These are phyloP conservation scores for Xylaria curta DNA, from an alignment of 495 filamentous ascomycete genomes.

Conservation along the genomic window DNA sequence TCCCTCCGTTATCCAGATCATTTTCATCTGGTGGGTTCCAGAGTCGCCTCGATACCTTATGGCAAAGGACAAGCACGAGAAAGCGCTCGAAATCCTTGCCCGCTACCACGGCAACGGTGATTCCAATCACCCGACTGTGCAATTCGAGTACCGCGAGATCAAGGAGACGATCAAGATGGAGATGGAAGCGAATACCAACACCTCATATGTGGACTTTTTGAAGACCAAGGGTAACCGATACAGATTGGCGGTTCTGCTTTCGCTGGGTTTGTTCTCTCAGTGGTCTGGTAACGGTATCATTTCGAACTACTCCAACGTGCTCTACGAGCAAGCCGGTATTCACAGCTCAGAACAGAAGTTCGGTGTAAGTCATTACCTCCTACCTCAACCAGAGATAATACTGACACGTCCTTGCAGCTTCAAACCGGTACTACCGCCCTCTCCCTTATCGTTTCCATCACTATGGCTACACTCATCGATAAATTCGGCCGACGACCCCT, in stretches of 20 bases:
- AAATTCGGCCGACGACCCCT: conserved; percentile 64
- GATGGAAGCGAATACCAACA: conserved; percentile 50
- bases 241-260: conserved; percentile 62
- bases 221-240: conserved; percentile 72
- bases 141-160: conserved; percentile 66
- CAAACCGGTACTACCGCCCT: conserved; percentile 59
- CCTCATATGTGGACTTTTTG: conserved; percentile 65
- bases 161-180: conserved; percentile 63
- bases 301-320: conserved; percentile 65
- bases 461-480: conserved; percentile 66
- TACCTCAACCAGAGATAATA: conserved; percentile 19
- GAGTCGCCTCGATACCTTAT: conserved; percentile 70
- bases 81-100: conserved; percentile 65
- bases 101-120: conserved; percentile 66
- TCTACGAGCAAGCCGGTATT: conserved; percentile 65
- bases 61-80: conserved; percentile 67
- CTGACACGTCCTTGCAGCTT: conserved; percentile 42
- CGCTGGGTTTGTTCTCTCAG: conserved; percentile 69
- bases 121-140: conserved; percentile 60
- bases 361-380: conserved; percentile 40
- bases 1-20: conserved; percentile 56
- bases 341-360: conserved; percentile 56
- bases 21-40: conserved; percentile 64
- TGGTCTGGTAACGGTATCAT: conserved; percentile 73
- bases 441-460: conserved; percentile 58